Conservation (phyloP, 768 basidiomycete genomes). For the Calocybe indica region DNA sequence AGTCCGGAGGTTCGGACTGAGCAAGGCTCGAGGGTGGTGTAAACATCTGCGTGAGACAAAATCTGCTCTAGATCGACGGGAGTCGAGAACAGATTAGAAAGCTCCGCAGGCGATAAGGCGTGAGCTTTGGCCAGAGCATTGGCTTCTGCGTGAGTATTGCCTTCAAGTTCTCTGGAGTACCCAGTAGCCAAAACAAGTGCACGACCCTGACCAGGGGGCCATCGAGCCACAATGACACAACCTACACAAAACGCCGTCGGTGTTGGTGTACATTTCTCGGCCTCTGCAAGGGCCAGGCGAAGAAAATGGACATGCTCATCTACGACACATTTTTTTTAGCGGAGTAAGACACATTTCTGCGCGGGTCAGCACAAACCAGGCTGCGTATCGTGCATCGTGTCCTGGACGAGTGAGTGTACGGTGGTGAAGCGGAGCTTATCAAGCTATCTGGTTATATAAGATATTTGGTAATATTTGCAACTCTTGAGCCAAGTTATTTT, state of each 20-base stretch:
- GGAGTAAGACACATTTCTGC: background rate
- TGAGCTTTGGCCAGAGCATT: slow-evolving; percentile 79
- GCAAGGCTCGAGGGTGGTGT: slow-evolving; percentile 97
- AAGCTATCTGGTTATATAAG: too few relatives aligned
- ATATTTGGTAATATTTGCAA: too few relatives aligned
- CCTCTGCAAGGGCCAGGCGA: slow-evolving; percentile 62
- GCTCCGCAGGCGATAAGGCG: slow-evolving; percentile 33
- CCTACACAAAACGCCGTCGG: slow-evolving; percentile 91
- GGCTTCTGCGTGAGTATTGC: slow-evolving; percentile 97
- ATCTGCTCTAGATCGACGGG: slow-evolving; percentile 39
- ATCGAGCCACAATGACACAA: slow-evolving; percentile 58
- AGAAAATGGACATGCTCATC: slow-evolving; percentile 38
- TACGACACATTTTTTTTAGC: background rate
- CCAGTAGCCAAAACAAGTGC: slow-evolving; percentile 68
- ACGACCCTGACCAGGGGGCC: slow-evolving; percentile 26
- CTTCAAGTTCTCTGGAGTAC: slow-evolving; percentile 85
- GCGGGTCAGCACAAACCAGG: background rate
- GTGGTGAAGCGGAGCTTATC: too few relatives aligned
- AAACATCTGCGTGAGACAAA: slow-evolving; percentile 62
- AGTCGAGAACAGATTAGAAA: slow-evolving; percentile 38
- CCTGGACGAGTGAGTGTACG: too few relatives aligned
- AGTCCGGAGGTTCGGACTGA: slow-evolving; percentile 85
- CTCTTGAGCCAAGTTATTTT: background rate
- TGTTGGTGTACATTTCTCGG: slow-evolving; percentile 60
- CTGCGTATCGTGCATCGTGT: too few relatives aligned